Conservation (phyloP, 352 stramenopile species). For the Pythium graminicola region DNA sequence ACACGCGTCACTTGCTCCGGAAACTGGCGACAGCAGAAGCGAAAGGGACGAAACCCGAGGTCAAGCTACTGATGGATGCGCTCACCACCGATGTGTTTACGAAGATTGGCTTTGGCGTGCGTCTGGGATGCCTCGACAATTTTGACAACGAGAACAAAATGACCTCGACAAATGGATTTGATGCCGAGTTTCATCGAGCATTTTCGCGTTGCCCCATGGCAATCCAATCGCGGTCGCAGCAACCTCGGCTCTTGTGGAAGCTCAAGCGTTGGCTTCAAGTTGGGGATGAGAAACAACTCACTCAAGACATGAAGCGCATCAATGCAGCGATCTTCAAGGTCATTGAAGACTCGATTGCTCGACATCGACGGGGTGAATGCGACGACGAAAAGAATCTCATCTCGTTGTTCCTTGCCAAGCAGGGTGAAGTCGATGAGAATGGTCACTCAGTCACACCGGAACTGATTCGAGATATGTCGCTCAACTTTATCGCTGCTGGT, state of each 20-base stretch:
- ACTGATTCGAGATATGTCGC: constrained; percentile 54
- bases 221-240: constrained; percentile 22
- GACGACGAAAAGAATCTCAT: constrained; percentile 31
- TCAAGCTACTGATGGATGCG: constrained; percentile 47
- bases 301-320: constrained; percentile 21
- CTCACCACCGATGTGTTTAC: constrained; percentile 72
- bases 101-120: constrained; percentile 63
- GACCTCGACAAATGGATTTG: constrained; percentile 1
- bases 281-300: constrained; percentile 23
- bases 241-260: constrained; percentile 24
- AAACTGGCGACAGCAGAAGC: constrained; percentile 22
- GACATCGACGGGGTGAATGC: background rate
- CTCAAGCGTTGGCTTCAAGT: constrained; percentile 23
- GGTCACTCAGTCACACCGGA: constrained; percentile 14
- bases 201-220: constrained; percentile 21
- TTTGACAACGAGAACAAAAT: constrained; percentile 14
- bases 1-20: constrained; percentile 29
- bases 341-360: constrained; percentile 22
- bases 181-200: constrained; percentile 25
- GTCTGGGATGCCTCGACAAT: constrained; percentile 40
- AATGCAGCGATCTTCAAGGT: constrained; percentile 25
- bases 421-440: constrained; percentile 6
- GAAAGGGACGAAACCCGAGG: constrained; percentile 24
- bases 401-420: constrained; percentile 34
- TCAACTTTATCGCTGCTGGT: constrained; percentile 77